phyloP scores from a whole-genome alignment of 2,329 filamentous ascomycete species.

The Whalleya microplaca region DNA sequence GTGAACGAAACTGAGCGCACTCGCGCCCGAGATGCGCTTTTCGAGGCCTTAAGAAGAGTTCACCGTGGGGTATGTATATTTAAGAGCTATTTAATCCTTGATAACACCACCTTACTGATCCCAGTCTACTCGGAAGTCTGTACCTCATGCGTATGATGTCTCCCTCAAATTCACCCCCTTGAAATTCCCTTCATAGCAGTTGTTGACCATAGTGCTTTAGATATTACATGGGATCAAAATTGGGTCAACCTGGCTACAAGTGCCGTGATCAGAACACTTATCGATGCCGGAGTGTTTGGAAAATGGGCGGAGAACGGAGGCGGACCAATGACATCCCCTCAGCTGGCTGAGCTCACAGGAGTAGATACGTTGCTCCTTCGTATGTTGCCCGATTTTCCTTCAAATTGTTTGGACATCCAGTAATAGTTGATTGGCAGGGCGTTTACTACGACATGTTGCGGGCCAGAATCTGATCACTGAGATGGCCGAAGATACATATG shows the following conservation, averaged over 20 bases:
- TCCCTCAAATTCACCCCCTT: too few species aligned
- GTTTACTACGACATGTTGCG: slow-evolving; percentile 41
- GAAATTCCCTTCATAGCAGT: too few species aligned
- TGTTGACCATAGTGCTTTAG: too few species aligned
- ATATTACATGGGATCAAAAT: slow-evolving; percentile 44
- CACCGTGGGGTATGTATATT: slow-evolving; percentile 36
- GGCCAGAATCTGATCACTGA: slow-evolving; percentile 42
- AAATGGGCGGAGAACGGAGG: slow-evolving; percentile 40
- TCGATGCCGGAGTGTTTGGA: slow-evolving; percentile 42
- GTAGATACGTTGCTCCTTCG: slow-evolving; percentile 39
- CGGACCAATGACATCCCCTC: slow-evolving; percentile 34
- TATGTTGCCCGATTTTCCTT: slow-evolving; percentile 23
- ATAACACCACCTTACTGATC: too few species aligned
- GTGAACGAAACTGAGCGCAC: slow-evolving; percentile 39
- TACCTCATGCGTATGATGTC: too few species aligned
- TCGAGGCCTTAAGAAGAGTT: slow-evolving; percentile 35
- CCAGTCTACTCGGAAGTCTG: too few species aligned
- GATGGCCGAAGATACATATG: slow-evolving; percentile 39
- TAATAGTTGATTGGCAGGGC: slow-evolving; percentile 25
- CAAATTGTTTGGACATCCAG: neutral
- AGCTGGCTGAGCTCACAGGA: slow-evolving; percentile 39
- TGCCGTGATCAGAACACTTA: slow-evolving; percentile 41
- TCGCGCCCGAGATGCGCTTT: slow-evolving; percentile 32
- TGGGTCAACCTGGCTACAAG: slow-evolving; percentile 40
- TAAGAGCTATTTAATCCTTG: too few species aligned